Evolutionary conservation across 2,329 filamentous ascomycete species (phyloP).

Genomic region (Rhinocladiella mackenziei): DNA sequence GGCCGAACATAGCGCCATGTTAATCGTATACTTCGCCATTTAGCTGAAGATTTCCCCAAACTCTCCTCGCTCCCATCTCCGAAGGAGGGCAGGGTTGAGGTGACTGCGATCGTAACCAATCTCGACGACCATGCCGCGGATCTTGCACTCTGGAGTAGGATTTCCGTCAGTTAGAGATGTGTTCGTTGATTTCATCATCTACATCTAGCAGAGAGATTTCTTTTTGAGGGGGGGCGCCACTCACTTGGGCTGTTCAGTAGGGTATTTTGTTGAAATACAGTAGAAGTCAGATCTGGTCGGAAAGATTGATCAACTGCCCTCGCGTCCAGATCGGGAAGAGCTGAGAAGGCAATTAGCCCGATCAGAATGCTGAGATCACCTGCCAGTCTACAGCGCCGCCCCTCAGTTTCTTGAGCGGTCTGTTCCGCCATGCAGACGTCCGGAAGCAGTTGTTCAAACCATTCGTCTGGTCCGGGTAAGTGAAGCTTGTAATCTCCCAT

Average conservation of each 20-base stretch:
- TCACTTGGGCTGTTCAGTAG: slow-evolving; percentile 5
- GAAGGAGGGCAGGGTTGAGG: background rate
- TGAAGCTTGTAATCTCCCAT: slow-evolving; percentile 4
- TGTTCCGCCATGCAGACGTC: slow-evolving; percentile 3
- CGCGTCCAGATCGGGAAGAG: background rate
- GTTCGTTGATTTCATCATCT: no score
- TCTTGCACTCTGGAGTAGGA: slow-evolving; percentile 1
- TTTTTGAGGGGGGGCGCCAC: background rate
- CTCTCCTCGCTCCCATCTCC: slow-evolving; percentile 7
- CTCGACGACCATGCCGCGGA: slow-evolving; percentile 11
- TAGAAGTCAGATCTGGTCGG: slow-evolving; percentile 3
- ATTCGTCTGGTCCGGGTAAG: slow-evolving; percentile 9
- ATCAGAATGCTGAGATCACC: slow-evolving; percentile 18
- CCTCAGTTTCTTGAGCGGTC: background rate
- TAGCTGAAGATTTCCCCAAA: slow-evolving; percentile 14
- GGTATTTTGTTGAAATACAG: slow-evolving; percentile 3
- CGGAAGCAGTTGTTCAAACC: slow-evolving; percentile 16
- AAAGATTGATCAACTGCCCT: slow-evolving; percentile 9
- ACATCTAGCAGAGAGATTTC: no score
- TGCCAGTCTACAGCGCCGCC: slow-evolving; percentile 15
- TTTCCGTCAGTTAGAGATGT: background rate
- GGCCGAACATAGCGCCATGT: background rate
- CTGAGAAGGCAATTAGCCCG: slow-evolving; percentile 1
- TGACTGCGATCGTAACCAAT: slow-evolving; percentile 7
- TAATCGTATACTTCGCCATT: background rate